Evolutionary conservation across 805 yeast species (phyloP), one percentile per base, ranked within the genome.

Genomic region (Saturnispora hagleri): DNA sequence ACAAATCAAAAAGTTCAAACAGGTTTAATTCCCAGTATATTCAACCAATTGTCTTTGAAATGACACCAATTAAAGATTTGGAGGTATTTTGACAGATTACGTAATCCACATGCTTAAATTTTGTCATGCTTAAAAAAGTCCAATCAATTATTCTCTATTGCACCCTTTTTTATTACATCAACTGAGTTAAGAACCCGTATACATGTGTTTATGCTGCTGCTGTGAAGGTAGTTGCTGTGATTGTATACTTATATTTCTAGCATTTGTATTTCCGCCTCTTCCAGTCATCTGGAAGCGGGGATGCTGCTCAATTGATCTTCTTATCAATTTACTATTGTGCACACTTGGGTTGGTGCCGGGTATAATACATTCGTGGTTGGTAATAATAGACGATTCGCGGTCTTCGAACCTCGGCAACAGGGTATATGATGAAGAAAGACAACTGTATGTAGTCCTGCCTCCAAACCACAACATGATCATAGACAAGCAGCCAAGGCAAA

Each of bases 201-300:
- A 22, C 7, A 49, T 49, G 47, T 49, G 51, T 41, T 63, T 67
- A 34, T 64, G 68, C 41, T 64, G 69, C 50, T 62, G 58, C 48
- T 63, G 67, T 42, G 64, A 66, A 52, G 70, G 62, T 46, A 59
- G 64, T 49, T 72, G 73, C 53, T 66, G 75, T 48, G 95, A 86
- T 63, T 80, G 86, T 65, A 64, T 85, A 17, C 73, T 87, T 44
- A 85, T 83, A 17, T 69, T 87, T 9, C 59, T 87, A 47, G 86
- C 93, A 1, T 75, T 86, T 47, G 64, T 87, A 59, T 73, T 84
- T 60, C 95, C 95, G 1, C 95, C 95, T 1, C 63, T 87, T 50
- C 89, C 95, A 1, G 95, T 87, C 18, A 73, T 80, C 60, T 69
- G 86, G 56, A 84, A 85, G 62, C 73, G 84, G 51, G 95, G 95